phyloP scores from a whole-genome alignment of 352 stramenopile genomes.

The Phytophthora ohioensis region DNA sequence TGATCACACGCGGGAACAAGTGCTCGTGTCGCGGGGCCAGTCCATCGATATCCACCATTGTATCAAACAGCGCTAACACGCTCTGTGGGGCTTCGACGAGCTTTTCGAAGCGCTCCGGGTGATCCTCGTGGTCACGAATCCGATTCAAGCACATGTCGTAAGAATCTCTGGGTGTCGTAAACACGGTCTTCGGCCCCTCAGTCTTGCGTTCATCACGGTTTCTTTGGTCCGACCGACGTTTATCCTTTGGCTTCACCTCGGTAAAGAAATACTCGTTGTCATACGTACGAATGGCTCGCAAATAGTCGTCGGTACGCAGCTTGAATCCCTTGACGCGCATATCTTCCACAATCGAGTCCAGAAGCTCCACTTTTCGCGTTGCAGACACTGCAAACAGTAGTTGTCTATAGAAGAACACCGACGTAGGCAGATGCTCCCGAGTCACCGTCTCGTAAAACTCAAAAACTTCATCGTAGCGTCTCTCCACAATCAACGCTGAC shows the following conservation, averaged over 20 bases:
- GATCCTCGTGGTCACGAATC: conserved; percentile 48
- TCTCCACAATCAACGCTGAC: conserved; percentile 49
- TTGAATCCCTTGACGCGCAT: conserved; percentile 81
- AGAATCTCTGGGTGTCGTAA: conserved; percentile 48
- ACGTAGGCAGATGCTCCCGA: conserved; percentile 51
- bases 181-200: conserved; percentile 8
- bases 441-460: conserved; percentile 58
- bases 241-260: conserved; percentile 21
- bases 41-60: conserved; percentile 65
- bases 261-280: conserved; percentile 58
- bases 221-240: conserved; percentile 14
- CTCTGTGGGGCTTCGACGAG: conserved; percentile 40
- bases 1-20: conserved; percentile 63
- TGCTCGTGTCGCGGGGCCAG: conserved; percentile 39
- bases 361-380: conserved; percentile 40
- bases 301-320: conserved; percentile 59
- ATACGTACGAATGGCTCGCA: conserved; percentile 57
- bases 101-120: conserved; percentile 54
- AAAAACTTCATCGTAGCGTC: conserved; percentile 49
- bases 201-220: conserved; percentile 5
- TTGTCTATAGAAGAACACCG: conserved; percentile 73
- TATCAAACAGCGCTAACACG: conserved; percentile 64
- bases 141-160: conserved; percentile 58
- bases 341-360: conserved; percentile 55
- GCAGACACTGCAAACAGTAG: conserved; percentile 55